A percentile compares a stretch with the other conserved stretches of the same genome.
phyloP scores from a whole-genome alignment of 805 yeast species.

The Saturnispora gosingensis region DNA sequence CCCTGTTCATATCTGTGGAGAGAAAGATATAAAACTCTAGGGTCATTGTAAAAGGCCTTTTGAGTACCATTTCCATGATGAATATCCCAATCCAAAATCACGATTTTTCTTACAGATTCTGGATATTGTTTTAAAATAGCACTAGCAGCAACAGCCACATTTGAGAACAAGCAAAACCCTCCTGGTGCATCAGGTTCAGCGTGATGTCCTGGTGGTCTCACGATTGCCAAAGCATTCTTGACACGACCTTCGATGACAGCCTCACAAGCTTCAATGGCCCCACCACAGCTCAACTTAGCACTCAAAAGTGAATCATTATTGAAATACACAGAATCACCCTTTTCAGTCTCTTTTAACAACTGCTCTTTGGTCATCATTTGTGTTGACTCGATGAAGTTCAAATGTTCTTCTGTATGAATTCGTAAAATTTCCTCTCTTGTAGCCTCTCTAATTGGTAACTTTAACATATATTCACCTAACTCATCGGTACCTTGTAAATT shows the following conservation, averaged over 20 bases:
- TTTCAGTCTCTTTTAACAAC: constrained; percentile 73
- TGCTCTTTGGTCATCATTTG: constrained; percentile 69
- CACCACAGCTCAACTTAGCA: constrained; percentile 92
- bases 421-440: constrained; percentile 72
- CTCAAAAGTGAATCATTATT: constrained; percentile 82
- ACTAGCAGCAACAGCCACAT: constrained; percentile 95
- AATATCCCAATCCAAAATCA: constrained; percentile 94
- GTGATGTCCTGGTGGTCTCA: constrained; percentile 98
- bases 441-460: constrained; percentile 88
- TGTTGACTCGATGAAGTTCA: constrained; percentile 66
- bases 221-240: constrained; percentile 86
- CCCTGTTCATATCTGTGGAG: constrained; percentile 90
- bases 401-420: constrained; percentile 79
- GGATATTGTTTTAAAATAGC: constrained; percentile 75
- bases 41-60: constrained; percentile 80
- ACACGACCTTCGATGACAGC: constrained; percentile 92
- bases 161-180: constrained; percentile 92
- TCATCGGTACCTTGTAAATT: constrained; percentile 61
- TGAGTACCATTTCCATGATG: constrained; percentile 99
- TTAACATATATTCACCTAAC: constrained; percentile 79
- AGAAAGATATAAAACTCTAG: constrained; percentile 83
- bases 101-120: constrained; percentile 74
- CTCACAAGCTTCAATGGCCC: constrained; percentile 90
- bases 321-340: constrained; percentile 90
- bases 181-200: constrained; percentile 98